Conservation (phyloP, 169 alveolate genomes). For the Eimeria sp. region DNA sequence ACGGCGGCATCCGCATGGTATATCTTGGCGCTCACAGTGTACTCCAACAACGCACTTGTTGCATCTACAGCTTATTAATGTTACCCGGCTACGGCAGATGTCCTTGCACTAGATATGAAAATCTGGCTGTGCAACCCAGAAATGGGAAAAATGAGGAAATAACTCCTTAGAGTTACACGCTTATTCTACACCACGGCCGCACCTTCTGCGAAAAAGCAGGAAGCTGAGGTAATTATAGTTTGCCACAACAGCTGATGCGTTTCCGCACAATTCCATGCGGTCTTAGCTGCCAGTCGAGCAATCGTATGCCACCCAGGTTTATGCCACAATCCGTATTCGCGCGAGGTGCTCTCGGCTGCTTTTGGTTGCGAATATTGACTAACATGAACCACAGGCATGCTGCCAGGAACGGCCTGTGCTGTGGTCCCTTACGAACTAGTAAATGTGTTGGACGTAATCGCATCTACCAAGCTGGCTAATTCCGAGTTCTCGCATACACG, state of each 20-base stretch:
- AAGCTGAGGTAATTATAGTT: not conserved
- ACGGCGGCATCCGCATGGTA: not conserved
- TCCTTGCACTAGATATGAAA: not conserved
- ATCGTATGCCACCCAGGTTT: not conserved
- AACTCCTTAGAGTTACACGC: not conserved
- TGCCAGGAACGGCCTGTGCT: not conserved
- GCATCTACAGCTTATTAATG: not conserved
- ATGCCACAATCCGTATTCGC: not conserved
- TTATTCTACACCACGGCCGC: not conserved
- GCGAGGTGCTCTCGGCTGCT: not conserved
- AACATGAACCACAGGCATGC: not conserved
- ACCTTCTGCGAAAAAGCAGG: not conserved
- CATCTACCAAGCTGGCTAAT: not conserved
- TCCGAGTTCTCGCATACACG: not conserved
- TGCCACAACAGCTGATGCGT: not conserved
- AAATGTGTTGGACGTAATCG: not conserved
- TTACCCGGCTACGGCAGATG: not conserved
- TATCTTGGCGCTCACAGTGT: not conserved
- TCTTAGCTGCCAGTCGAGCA: not conserved
- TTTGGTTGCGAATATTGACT: not conserved
- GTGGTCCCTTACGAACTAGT: not conserved
- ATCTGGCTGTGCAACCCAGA: not conserved
- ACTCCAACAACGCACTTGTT: not conserved
- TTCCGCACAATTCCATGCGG: not conserved
- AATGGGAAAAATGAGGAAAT: not conserved